Percentiles rank a stretch among this genome's conserved stretches.
These are phyloP conservation scores for Lactifluus hygrophoroides DNA, from an alignment of 768 basidiomycete species.

Conservation along the genomic window DNA sequence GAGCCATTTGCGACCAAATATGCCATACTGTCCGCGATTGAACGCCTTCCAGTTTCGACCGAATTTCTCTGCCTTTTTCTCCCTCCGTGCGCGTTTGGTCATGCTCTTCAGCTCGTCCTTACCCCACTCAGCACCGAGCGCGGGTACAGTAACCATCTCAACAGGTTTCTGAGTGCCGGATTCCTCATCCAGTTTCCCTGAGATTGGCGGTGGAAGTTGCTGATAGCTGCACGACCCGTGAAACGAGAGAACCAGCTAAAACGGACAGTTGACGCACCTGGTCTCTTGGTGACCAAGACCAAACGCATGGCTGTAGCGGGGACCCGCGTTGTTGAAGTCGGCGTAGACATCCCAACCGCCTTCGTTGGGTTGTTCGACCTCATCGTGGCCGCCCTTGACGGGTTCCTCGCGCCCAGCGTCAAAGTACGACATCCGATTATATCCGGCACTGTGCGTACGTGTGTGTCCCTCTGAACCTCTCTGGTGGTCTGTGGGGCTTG, in stretches of 20 bases:
- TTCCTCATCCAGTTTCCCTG: conserved; percentile 33
- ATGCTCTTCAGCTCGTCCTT: conserved; percentile 68
- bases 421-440: conserved; percentile 63
- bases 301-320: conserved; percentile 62
- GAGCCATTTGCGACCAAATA: conserved; percentile 67
- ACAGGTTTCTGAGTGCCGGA: conserved; percentile 40
- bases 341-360: conserved; percentile 74
- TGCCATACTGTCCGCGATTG: conserved; percentile 70
- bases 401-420: conserved; percentile 66
- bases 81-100: conserved; percentile 61
- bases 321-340: conserved; percentile 84
- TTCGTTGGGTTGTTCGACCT: conserved; percentile 40
- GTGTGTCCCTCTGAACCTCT: conserved; percentile 23
- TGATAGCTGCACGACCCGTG: conserved; percentile 15
- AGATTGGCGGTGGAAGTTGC: conserved; percentile 6
- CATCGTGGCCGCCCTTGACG: conserved; percentile 68
- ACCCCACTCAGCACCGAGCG: conserved; percentile 86
- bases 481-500: too few species aligned
- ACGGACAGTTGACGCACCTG: conserved; percentile 35
- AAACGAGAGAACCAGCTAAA: conserved; percentile 12
- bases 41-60: conserved; percentile 61
- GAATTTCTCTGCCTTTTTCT: conserved; percentile 47
- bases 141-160: conserved; percentile 88
- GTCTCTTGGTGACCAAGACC: conserved; percentile 31
- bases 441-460: conserved; percentile 41